Evolutionary conservation across 163 green algal genomes (phyloP), one percentile per base, ranked within the genome.

Genomic region (Chlorella variabilis): DNA sequence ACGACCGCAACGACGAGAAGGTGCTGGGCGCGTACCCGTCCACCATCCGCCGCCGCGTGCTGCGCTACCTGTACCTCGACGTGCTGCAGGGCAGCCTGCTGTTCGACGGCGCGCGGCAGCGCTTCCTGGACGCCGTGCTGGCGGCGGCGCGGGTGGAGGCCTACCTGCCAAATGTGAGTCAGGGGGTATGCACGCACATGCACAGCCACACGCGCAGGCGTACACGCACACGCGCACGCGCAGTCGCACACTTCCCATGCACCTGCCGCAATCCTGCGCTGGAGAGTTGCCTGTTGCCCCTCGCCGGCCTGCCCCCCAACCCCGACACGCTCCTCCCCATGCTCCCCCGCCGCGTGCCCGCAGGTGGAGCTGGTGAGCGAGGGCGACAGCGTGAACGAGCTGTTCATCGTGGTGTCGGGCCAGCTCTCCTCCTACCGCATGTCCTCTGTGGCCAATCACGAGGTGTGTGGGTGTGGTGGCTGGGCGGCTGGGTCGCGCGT

Each of bases 111-210:
- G 59, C 75, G 0, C 21, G 29, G 13, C 56, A 75, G 48, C 49
- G 80, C 65, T 89, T 89, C 36, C 63, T 89, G 39, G 85, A 89
- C 31, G 85, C 85, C 6, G 59, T 89, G n/a, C 82, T 89, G 75
- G 51, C 78, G 49, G 83, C 70, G 11, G 85, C 85, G 4, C 51
- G 85, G 27, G 77, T 89, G 78, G 85, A 89, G 74, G 65, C 82
- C 2, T 89, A 87, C 67, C 63, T 89, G 58, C 83, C 83, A 31
- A 84, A 85, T 34, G 83, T 85, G 58, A 5, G 75, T 7, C 45
- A n/a, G n/a, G n/a, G n/a, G n/a, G n/a, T n/a, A n/a, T n/a, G n/a
- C n/a, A n/a, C n/a, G n/a, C n/a, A n/a, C n/a, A n/a, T n/a, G n/a
- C n/a, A n/a, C n/a, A 0, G 4, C 56, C 21, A 9, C n/a, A 67